These are phyloP conservation scores for Emergomyces orientalis DNA, from an alignment of 2,329 filamentous ascomycete species.

Conservation along the genomic window DNA sequence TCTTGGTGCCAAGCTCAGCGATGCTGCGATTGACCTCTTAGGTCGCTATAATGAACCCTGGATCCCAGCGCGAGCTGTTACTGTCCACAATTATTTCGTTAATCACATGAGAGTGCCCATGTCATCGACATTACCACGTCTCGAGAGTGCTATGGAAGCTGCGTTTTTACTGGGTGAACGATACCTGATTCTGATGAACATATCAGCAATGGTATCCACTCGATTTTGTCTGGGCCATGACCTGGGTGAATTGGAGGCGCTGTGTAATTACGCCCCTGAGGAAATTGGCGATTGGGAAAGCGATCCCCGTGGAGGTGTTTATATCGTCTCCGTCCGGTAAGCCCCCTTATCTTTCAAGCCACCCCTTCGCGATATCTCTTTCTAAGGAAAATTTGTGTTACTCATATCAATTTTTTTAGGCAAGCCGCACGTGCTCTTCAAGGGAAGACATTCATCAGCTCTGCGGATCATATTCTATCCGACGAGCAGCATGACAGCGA, in stretches of 20 bases:
- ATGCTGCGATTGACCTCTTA: constrained; percentile 45
- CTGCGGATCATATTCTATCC: constrained; percentile 42
- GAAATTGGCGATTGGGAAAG: constrained; percentile 49
- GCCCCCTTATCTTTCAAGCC: constrained; percentile 13
- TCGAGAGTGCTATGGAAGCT: constrained; percentile 48
- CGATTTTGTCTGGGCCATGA: constrained; percentile 50
- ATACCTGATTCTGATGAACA: constrained; percentile 48
- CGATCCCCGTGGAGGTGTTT: constrained; percentile 50
- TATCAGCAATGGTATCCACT: constrained; percentile 50
- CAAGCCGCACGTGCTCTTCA: constrained; percentile 52
- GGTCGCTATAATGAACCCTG: constrained; percentile 45
- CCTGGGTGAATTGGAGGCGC: constrained; percentile 48
- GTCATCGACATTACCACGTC: constrained; percentile 41
- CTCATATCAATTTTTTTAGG: constrained; percentile 17
- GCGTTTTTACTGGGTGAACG: constrained; percentile 50
- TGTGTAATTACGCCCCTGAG: constrained; percentile 47
- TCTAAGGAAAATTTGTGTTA: neutral
- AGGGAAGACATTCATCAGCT: constrained; percentile 48
- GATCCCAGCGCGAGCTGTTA: constrained; percentile 47
- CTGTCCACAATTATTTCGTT: constrained; percentile 51
- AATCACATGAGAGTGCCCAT: constrained; percentile 50
- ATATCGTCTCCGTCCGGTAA: constrained; percentile 44
- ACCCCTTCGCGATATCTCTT: neutral
- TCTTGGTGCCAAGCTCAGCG: constrained; percentile 45
- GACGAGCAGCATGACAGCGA: constrained; percentile 46